phyloP scores from a whole-genome alignment of 169 alveolate genomes.

The Amoebophrya sp. region DNA sequence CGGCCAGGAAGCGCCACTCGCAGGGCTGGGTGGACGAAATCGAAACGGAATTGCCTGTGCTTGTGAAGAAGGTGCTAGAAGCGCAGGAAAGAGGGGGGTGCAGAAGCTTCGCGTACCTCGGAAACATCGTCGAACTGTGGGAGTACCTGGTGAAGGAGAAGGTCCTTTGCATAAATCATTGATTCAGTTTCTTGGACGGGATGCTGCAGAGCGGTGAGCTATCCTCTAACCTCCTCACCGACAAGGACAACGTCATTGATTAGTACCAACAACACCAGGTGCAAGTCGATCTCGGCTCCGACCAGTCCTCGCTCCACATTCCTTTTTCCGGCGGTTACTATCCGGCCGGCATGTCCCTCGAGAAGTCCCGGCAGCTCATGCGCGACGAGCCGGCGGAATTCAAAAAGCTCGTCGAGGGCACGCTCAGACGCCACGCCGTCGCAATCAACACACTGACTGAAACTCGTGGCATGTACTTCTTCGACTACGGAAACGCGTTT shows the following conservation, averaged over 20 bases:
- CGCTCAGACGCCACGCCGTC: slow-evolving; percentile 36
- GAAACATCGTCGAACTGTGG: slow-evolving; percentile 45
- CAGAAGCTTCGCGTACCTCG: slow-evolving; percentile 33
- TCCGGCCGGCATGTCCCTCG: slow-evolving; percentile 36
- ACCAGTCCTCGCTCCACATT: slow-evolving; percentile 40
- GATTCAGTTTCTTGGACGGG: no score
- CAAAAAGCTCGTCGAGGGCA: slow-evolving; percentile 34
- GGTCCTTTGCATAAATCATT: no score
- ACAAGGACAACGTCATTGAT: no score
- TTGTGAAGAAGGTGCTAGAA: slow-evolving; percentile 33
- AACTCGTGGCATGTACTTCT: slow-evolving; percentile 39
- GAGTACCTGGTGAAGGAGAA: slow-evolving; percentile 40
- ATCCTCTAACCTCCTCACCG: no score
- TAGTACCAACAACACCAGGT: no score
- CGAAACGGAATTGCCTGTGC: slow-evolving; percentile 29
- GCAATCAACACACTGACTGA: slow-evolving; percentile 39
- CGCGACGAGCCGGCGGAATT: slow-evolving; percentile 29
- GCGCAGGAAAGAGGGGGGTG: not conserved
- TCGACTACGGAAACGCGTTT: slow-evolving; percentile 50
- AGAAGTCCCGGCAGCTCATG: slow-evolving; percentile 33
- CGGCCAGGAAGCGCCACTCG: slow-evolving; percentile 5
- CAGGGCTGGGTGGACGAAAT: slow-evolving; percentile 46
- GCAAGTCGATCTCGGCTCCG: slow-evolving; percentile 39
- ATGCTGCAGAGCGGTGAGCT: no score
- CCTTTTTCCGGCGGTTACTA: slow-evolving; percentile 49